Evolutionary conservation across 768 basidiomycete genomes (phyloP), one percentile per base, ranked within the genome.

Genomic region (Fibroporia radiculosa): DNA sequence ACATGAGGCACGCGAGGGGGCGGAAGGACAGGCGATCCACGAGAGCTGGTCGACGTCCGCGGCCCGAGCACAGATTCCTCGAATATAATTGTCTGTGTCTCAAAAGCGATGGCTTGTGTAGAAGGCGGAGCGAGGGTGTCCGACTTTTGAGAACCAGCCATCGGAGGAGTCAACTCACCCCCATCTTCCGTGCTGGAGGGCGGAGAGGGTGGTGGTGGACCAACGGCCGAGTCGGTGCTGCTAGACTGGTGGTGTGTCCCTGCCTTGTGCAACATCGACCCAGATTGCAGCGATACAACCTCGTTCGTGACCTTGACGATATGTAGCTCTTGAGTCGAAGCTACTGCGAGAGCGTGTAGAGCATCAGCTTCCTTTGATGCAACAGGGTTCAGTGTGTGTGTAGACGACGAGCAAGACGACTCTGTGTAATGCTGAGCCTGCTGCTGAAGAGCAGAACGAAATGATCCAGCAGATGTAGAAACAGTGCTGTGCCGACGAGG

Each of bases 151-250:
- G 46, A 40, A 7, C 32, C 24, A n/a, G 32, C 38, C 14, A 27
- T 19, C 27, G 48, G 43, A 38, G 23, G 38, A 8, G 47, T 29
- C 12, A 52, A 41, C 4, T 47, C 55, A 6, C 50, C 53, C 29
- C 48, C 52, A 29, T 54, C 56, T 42, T 57, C 59, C 20, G 49
- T 61, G 53, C 72, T 74, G 18, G 71, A 70, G 8, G 71, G 72
- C 1, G 71, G 71, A 0, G 73, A 79, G 8, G 80, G 77, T 2
- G 77, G 78, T 0, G 77, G 77, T 7, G 78, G 79, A n/a, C 79
- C 78, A 33, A 62, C 42, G 50, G 62, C 62, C 27, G 46, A 47
- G 27, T 55, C 56, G 14, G 29, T 44, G 37, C 50, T 52, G 36
- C 42, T 49, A 25, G 28, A 23, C 12, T 44, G 44, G 19, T 45